Evolutionary conservation across 495 filamentous ascomycete species (phyloP).

Genomic region (Xylaria bambusicola): DNA sequence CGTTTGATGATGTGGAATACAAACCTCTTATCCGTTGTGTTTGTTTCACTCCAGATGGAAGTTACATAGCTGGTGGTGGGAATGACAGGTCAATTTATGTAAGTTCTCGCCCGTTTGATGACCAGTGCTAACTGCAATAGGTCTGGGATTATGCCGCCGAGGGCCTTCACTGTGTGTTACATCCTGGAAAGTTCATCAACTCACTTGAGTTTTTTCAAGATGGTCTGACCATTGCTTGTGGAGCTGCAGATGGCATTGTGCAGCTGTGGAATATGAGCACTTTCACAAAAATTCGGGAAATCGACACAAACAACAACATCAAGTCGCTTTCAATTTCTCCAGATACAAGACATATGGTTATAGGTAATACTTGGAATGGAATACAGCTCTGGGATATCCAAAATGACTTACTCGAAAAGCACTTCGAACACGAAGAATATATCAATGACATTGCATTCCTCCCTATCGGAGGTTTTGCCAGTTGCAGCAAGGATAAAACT

Average conservation of each 20-base stretch:
- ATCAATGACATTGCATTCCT: not conserved
- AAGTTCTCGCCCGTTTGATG: not conserved
- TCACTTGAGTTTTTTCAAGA: not conserved
- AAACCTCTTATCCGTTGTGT: not conserved
- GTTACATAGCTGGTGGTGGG: not conserved
- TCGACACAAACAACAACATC: too few species aligned
- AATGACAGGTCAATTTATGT: not conserved
- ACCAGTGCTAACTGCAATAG: not conserved
- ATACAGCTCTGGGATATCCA: not conserved
- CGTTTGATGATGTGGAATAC: not conserved
- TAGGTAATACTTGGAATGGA: not conserved
- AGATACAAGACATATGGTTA: not conserved
- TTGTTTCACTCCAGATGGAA: not conserved
- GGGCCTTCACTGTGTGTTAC: fast-evolving
- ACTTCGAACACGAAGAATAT: not conserved
- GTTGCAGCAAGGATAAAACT: too few species aligned
- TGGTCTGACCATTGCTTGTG: not conserved
- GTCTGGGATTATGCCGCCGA: not conserved
- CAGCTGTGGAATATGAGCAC: not conserved
- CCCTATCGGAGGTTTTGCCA: not conserved
- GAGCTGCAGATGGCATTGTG: not conserved
- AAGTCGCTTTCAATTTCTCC: not conserved
- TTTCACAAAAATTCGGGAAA: too few species aligned
- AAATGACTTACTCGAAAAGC: not conserved
- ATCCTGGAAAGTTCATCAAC: too few species aligned